A percentile compares a stretch with the other conserved stretches of the same genome.
Conservation (phyloP, 768 basidiomycete genomes). For the Lentinula detonsa region DNA sequence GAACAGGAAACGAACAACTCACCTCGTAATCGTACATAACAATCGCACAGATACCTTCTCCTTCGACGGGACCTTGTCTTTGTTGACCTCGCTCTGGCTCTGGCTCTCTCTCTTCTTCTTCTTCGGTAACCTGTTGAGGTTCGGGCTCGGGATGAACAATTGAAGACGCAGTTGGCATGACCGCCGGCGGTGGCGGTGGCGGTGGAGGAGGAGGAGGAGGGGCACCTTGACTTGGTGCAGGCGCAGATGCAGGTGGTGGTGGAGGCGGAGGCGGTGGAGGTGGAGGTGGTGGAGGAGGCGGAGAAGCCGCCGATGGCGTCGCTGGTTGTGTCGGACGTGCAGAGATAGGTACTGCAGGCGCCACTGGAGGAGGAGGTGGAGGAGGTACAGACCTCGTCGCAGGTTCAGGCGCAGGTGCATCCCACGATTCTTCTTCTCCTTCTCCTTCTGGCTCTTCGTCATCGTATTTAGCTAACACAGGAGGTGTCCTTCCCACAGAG, state of each 20-base stretch:
- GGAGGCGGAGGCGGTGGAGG: conserved; percentile 36
- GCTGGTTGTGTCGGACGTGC: conserved; percentile 32
- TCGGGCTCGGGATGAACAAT: conserved; percentile 16
- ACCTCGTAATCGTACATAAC: conserved; percentile 82
- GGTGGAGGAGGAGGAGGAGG: neutral
- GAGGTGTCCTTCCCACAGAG: neutral
- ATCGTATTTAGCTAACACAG: neutral
- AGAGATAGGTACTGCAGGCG: conserved; percentile 32
- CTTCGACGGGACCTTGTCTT: conserved; percentile 18
- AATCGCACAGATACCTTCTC: conserved; percentile 58
- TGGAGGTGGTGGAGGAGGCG: conserved; percentile 29
- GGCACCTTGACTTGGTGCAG: no score
- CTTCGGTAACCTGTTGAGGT: no score
- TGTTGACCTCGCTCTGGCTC: conserved; percentile 14
- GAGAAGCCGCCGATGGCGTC: conserved; percentile 20
- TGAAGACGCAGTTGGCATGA: neutral
- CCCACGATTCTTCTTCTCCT: neutral
- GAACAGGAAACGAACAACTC: conserved; percentile 5
- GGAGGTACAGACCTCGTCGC: conserved; percentile 27
- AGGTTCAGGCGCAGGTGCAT: neutral
- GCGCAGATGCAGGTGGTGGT: neutral
- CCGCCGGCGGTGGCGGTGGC: conserved; percentile 12
- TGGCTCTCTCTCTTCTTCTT: conserved; percentile 3
- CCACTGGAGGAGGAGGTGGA: conserved; percentile 41
- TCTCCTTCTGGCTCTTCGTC: neutral